These are phyloP conservation scores for Cutaneotrichosporon cutaneum DNA, from an alignment of 1,284 basidiomycete genomes.

Conservation along the genomic window DNA sequence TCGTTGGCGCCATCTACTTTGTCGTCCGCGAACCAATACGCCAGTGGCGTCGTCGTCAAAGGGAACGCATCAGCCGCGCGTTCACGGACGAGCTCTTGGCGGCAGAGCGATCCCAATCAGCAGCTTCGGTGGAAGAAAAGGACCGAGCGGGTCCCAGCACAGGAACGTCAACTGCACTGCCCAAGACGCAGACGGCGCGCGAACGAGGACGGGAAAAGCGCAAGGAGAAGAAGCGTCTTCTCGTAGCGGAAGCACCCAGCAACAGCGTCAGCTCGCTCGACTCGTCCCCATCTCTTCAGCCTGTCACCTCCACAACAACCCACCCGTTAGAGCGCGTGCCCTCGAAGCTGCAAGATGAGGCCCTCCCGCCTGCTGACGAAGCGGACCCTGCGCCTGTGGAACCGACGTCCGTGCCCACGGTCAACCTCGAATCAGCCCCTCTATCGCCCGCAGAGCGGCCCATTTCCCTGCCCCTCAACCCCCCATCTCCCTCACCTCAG, in stretches of 20 bases:
- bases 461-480: constrained; percentile 1
- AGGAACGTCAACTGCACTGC: constrained; percentile 13
- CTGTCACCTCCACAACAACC: not conserved
- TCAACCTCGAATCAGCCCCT: constrained; percentile 8
- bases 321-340: not conserved
- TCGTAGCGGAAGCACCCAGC: not conserved
- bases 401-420: not conserved
- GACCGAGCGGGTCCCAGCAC: constrained; percentile 14
- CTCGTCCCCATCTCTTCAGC: constrained; percentile 1
- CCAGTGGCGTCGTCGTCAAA: constrained; percentile 28
- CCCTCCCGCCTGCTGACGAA: not conserved
- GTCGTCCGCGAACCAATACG: constrained; percentile 39
- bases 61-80: constrained; percentile 32
- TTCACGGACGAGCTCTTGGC: constrained; percentile 37
- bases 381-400: not conserved
- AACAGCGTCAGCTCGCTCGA: constrained; percentile 9
- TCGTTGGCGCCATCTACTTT: constrained; percentile 45
- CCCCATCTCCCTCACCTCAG: not conserved
- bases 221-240: constrained; percentile 30
- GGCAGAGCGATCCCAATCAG: not conserved
- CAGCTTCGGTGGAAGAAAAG: constrained; percentile 13
- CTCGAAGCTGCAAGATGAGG: constrained; percentile 1
- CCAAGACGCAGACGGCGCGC: constrained; percentile 22
- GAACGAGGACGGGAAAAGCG: constrained; percentile 39
- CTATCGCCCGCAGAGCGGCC: not conserved